A percentile compares a stretch with the other conserved stretches of the same genome.
phyloP scores from a whole-genome alignment of 2,329 filamentous ascomycete genomes.

The Metarhizium brunneum region DNA sequence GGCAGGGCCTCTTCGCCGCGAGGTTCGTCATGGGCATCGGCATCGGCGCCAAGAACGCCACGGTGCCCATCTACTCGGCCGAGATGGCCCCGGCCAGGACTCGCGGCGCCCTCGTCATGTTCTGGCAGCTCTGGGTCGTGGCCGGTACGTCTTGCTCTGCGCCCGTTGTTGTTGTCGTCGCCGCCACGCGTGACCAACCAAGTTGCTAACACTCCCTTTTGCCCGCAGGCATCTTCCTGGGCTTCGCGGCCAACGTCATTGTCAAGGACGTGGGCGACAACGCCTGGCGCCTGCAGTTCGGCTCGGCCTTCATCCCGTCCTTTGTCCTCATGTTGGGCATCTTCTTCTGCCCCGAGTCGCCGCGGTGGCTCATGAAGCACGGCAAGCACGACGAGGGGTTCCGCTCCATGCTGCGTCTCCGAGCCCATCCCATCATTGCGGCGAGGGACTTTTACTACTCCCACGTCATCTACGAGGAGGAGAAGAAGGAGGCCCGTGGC shows the following conservation, averaged over 20 bases:
- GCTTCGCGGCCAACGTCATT: conserved; percentile 42
- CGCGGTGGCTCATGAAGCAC: conserved; percentile 57
- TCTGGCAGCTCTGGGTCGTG: conserved; percentile 45
- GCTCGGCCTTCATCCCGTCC: conserved; percentile 42
- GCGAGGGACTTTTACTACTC: conserved; percentile 47
- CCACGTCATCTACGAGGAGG: conserved; percentile 27
- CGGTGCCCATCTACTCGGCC: conserved; percentile 63
- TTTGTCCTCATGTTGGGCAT: conserved; percentile 44
- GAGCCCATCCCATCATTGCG: conserved; percentile 43
- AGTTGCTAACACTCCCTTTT: conserved; percentile 6
- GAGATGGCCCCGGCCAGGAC: conserved; percentile 59
- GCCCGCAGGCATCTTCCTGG: conserved; percentile 29
- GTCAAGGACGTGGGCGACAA: conserved; percentile 40
- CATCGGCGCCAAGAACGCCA: conserved; percentile 55
- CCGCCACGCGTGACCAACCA: not conserved
- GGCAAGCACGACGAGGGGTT: conserved; percentile 47
- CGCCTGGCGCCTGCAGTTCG: conserved; percentile 50
- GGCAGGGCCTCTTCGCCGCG: conserved; percentile 56
- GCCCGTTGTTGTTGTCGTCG: too few relatives aligned
- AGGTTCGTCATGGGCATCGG: conserved; percentile 60
- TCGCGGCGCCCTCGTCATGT: conserved; percentile 69
- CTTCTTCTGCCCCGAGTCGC: conserved; percentile 53
- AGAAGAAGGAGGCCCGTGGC: conserved; percentile 18
- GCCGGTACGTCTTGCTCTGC: conserved; percentile 6
- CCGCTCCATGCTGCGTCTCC: conserved; percentile 35